Evolutionary conservation across 2,329 filamentous ascomycete species (phyloP).

Genomic region (Chaetomiaceae sp.): DNA sequence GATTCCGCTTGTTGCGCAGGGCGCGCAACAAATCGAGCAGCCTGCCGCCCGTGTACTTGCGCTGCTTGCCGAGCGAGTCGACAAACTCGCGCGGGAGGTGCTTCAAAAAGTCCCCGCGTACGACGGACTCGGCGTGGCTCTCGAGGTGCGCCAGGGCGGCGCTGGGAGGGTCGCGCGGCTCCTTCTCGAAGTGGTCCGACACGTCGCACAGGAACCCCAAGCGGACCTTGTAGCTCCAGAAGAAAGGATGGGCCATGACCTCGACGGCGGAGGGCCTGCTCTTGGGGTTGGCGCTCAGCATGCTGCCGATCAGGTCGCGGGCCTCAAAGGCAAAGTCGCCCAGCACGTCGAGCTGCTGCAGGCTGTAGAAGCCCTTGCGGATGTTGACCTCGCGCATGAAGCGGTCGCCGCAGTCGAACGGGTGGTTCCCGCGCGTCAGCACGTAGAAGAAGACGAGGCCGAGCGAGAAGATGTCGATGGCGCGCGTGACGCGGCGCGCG

Average conservation of each 20-base stretch:
- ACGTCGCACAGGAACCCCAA: conserved; percentile 92
- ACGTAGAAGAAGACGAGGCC: conserved; percentile 99
- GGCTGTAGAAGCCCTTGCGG: conserved; percentile 75
- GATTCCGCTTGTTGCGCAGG: conserved; percentile 91
- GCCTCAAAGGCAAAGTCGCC: conserved; percentile 84
- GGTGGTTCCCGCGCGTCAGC: conserved; percentile 85
- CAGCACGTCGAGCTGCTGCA: conserved; percentile 64
- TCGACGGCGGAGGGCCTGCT: conserved; percentile 64
- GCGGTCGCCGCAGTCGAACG: conserved; percentile 87
- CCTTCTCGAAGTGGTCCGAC: conserved; percentile 93
- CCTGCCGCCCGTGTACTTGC: conserved; percentile 81
- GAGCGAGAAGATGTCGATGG: conserved; percentile 95
- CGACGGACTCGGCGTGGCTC: conserved; percentile 44
- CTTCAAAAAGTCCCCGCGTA: conserved; percentile 70
- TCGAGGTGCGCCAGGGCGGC: conserved; percentile 56
- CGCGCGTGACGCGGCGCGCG: conserved; percentile 80
- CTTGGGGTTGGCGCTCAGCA: conserved; percentile 57
- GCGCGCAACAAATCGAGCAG: conserved; percentile 84
- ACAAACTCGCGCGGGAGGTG: conserved; percentile 74
- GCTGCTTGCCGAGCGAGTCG: conserved; percentile 84
- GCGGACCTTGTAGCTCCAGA: conserved; percentile 85
- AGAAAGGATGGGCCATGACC: conserved; percentile 91
- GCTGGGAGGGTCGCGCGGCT: conserved; percentile 77
- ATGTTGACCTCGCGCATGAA: conserved; percentile 98
- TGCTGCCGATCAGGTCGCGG: conserved; percentile 75